Percentiles rank a stretch among this genome's conserved stretches.
Evolutionary conservation across 2,329 filamentous ascomycete species (phyloP).

Genomic region (Curvularia lunata): DNA sequence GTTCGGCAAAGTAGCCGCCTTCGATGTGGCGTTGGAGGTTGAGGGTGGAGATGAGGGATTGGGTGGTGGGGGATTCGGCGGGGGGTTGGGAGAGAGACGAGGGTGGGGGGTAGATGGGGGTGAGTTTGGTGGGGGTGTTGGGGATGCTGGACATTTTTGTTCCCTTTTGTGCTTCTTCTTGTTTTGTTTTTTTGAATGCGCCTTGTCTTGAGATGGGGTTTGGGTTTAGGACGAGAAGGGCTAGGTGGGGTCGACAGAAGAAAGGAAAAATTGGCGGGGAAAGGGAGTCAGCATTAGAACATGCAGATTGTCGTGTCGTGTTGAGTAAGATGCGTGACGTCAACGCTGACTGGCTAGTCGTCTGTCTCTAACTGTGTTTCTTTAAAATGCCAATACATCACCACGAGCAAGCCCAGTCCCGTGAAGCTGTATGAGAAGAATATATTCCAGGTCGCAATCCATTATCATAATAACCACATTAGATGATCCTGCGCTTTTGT

Average conservation of each 20-base stretch:
- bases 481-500: not conserved
- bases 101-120: not conserved
- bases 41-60: constrained; percentile 41
- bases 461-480: not conserved
- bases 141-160: not conserved
- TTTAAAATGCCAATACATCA: not conserved
- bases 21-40: constrained; percentile 55
- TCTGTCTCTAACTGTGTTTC: no score
- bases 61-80: constrained; percentile 16
- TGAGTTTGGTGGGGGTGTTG: not conserved
- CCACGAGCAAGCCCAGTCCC: not conserved
- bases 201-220: no score
- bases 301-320: not conserved
- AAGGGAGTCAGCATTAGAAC: not conserved
- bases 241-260: not conserved
- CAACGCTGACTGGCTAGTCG: not conserved
- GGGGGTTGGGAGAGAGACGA: not conserved
- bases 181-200: not conserved
- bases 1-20: constrained; percentile 60
- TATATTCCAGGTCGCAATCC: not conserved
- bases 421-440: not conserved
- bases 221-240: not conserved
- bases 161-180: not conserved
- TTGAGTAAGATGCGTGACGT: not conserved
- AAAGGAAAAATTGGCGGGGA: not conserved